A percentile compares a stretch with the other conserved stretches of the same genome.
Evolutionary conservation across 163 green algal species (phyloP).

Genomic region (Chlamydomonas reinhardtii): DNA sequence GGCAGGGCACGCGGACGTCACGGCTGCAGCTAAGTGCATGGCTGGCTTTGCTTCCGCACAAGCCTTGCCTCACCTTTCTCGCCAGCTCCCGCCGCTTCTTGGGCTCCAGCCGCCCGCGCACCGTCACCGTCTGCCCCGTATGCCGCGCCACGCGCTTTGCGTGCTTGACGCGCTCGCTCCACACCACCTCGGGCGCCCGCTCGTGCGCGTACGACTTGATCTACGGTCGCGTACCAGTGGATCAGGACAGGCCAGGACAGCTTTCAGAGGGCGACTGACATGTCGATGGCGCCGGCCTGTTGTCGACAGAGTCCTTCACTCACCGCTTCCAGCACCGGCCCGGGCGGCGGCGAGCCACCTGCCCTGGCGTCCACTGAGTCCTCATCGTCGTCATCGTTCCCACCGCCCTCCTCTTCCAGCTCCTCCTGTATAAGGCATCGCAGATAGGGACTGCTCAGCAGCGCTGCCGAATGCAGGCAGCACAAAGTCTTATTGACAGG

Average conservation of each 20-base stretch:
- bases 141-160: constrained; percentile 15
- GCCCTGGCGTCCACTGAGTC: neutral
- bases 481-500: too few species aligned
- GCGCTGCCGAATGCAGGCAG: too few species aligned
- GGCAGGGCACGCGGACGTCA: too few species aligned
- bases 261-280: too few species aligned
- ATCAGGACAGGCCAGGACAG: neutral
- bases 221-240: neutral
- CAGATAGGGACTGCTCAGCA: neutral
- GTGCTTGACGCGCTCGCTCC: constrained; percentile 12
- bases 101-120: constrained; percentile 22
- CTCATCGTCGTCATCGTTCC: neutral
- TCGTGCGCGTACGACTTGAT: constrained; percentile 45
- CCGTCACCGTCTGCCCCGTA: constrained; percentile 42
- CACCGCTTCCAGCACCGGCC: constrained; percentile 22
- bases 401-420: neutral
- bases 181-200: constrained; percentile 34
- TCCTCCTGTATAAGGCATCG: neutral
- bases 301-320: neutral
- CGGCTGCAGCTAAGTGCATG: too few species aligned
- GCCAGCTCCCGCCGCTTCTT: constrained; percentile 24
- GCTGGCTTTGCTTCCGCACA: too few species aligned
- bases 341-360: neutral
- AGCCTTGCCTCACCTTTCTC: neutral
- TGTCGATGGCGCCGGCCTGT: too few species aligned